phyloP scores from a whole-genome alignment of 2,329 filamentous ascomycete genomes.

The Allantophomopsis lycopodina region DNA sequence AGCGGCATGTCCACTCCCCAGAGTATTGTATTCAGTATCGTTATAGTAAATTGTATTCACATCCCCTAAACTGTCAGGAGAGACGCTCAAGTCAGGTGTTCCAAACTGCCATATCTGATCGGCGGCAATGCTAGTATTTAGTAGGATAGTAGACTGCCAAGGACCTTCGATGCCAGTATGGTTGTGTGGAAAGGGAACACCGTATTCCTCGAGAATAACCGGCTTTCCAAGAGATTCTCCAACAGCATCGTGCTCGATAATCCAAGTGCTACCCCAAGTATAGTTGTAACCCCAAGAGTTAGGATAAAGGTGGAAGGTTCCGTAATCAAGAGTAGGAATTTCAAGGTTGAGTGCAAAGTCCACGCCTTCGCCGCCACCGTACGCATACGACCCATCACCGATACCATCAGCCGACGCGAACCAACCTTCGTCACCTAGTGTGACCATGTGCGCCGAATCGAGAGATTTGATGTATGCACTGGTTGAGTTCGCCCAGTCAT shows the following conservation, averaged over 20 bases:
- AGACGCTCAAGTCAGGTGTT: conserved; percentile 7
- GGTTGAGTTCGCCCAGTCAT: conserved; percentile 41
- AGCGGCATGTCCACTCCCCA: conserved; percentile 10
- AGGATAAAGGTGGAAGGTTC: conserved; percentile 37
- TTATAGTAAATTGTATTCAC: conserved; percentile 13
- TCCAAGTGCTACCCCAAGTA: conserved; percentile 30
- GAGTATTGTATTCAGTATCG: conserved; percentile 8
- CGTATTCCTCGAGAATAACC: conserved; percentile 25
- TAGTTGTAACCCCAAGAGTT: conserved; percentile 23
- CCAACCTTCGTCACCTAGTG: conserved; percentile 50
- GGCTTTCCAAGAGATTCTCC: conserved; percentile 23
- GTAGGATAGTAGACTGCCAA: conserved; percentile 11
- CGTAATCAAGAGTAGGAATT: conserved; percentile 34
- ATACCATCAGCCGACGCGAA: conserved; percentile 23
- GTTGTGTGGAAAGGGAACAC: conserved; percentile 11
- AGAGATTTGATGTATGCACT: conserved; percentile 50
- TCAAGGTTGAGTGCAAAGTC: conserved; percentile 32
- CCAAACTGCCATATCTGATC: conserved; percentile 16
- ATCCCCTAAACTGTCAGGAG: conserved; percentile 6
- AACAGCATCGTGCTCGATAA: conserved; percentile 26
- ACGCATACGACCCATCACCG: conserved; percentile 28
- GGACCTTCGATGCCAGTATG: conserved; percentile 9
- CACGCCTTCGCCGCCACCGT: conserved; percentile 27
- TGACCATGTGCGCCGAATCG: conserved; percentile 46
- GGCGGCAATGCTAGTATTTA: conserved; percentile 8